These are phyloP conservation scores for Pichia rugopelliculosa DNA, from an alignment of 805 yeast genomes.

Conservation along the genomic window DNA sequence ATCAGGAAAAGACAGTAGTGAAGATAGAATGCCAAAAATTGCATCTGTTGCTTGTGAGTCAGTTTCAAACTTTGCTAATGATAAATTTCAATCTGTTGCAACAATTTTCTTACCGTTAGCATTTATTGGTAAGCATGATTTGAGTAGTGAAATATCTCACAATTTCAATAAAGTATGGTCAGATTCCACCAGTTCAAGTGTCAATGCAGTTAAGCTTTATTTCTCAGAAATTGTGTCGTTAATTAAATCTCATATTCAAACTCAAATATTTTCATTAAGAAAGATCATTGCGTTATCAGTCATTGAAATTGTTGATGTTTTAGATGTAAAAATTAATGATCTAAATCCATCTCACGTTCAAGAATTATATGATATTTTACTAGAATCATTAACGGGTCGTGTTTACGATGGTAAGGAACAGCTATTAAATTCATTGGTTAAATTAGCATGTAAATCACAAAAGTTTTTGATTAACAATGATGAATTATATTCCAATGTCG, in stretches of 20 bases:
- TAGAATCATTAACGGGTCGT: constrained; percentile 64
- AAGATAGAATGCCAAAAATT: constrained; percentile 37
- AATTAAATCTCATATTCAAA: constrained; percentile 41
- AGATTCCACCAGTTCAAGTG: constrained; percentile 69
- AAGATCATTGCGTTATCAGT: constrained; percentile 65
- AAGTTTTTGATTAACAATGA: constrained; percentile 24
- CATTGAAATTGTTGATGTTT: constrained; percentile 45
- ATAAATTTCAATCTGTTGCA: constrained; percentile 54
- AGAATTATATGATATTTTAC: constrained; percentile 44
- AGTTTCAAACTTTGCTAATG: constrained; percentile 61
- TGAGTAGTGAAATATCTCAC: constrained; percentile 35
- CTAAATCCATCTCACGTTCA: constrained; percentile 15
- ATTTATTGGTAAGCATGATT: constrained; percentile 69
- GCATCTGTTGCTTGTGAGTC: constrained; percentile 60
- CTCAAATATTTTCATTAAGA: constrained; percentile 56
- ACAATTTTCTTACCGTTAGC: constrained; percentile 68
- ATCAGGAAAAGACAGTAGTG: constrained; percentile 18
- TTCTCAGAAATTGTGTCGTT: constrained; percentile 57
- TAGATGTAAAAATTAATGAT: constrained; percentile 27
- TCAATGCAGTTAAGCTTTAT: constrained; percentile 61
- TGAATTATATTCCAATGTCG: constrained; percentile 32
- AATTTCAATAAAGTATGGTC: constrained; percentile 65
- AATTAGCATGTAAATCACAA: constrained; percentile 42
- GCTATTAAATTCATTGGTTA: constrained; percentile 62
- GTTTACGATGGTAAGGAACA: constrained; percentile 86